phyloP scores from a whole-genome alignment of 176 grass and related monocot species.

The Hsuehochloa calcarea region DNA sequence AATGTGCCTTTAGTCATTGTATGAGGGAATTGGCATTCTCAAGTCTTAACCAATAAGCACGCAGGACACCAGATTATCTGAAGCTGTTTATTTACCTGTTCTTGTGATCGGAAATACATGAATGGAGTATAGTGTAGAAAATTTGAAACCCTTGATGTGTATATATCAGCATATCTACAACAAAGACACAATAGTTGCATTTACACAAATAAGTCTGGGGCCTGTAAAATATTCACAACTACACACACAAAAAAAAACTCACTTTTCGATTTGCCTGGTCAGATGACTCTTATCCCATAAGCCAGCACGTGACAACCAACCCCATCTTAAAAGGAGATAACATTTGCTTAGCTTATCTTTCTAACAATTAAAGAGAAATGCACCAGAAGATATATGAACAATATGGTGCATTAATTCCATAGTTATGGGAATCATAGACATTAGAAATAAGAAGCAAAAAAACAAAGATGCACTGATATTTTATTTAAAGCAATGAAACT shows the following conservation, averaged over 20 bases:
- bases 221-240: neutral
- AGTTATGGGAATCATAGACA: neutral
- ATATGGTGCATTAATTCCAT: neutral
- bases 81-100: conserved; percentile 61
- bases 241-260: conserved; percentile 26
- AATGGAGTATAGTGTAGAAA: conserved; percentile 96
- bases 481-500: neutral
- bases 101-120: conserved; percentile 94
- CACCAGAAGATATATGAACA: conserved; percentile 10
- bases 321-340: conserved; percentile 69
- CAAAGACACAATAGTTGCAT: conserved; percentile 23
- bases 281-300: conserved; percentile 99
- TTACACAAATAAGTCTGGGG: conserved; percentile 1
- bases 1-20: neutral
- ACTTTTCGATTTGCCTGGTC: conserved; percentile 96
- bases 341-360: conserved; percentile 24
- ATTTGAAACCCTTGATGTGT: conserved; percentile 97
- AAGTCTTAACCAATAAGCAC: conserved; percentile 12
- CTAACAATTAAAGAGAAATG: conserved; percentile 17
- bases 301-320: conserved; percentile 90
- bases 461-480: neutral
- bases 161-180: conserved; percentile 96
- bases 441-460: conserved; percentile 23
- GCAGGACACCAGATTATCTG: neutral
- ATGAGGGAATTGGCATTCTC: neutral